Base-by-base conservation (phyloP, 2,329 filamentous ascomycete species). In the Nannizzia gypsea region DNA sequence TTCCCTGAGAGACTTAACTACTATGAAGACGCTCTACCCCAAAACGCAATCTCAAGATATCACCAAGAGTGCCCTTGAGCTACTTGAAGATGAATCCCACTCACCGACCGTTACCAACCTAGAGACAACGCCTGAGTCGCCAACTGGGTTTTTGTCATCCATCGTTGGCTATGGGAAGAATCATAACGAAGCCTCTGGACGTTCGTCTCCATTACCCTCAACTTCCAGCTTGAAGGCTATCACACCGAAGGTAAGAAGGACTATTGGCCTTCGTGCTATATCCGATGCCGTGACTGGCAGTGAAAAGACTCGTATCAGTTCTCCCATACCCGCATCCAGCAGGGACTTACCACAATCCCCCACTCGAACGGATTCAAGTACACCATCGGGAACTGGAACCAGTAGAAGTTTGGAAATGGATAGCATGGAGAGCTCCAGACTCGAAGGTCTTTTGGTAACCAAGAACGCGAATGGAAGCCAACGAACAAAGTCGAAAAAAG, bases 401-500 rank as follows among this genome's bases (percentile, higher is more conserved):
- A 42, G 34, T 11, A 82, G 80, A 68, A 93, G 88, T 71, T 85
- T 93, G 59, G 90, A 95, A 57, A 80, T 91, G 0, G 89, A 92
- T 57, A 90, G 87, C 46, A 82, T 85, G 0, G 86, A 87, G 66
- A 76, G 78, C 0, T 79, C 81, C 55, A 71, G 72, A n/a, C 69
- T 71, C 1, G 74, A 76, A 3, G 72, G 78, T 2, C 71, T 76
- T 26, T 75, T 70, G 75, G 76, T 66, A 72, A 80, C 67, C 81
- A 86, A 81, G 36, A 73, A 74, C 3, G 72, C 74, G 1, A 73
- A 74, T 4, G 72, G 74, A 1, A 74, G 76, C 17, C 76, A 75
- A 1, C 73, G 72, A 9, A 73, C 75, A 55, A 91, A 92, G 74
- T 83, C 85, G 57, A 99, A 99, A 77, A 95, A 97, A 71, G 86